These are phyloP conservation scores for Penicillium thymicola DNA, from an alignment of 2,329 filamentous ascomycete species.

Conservation along the genomic window DNA sequence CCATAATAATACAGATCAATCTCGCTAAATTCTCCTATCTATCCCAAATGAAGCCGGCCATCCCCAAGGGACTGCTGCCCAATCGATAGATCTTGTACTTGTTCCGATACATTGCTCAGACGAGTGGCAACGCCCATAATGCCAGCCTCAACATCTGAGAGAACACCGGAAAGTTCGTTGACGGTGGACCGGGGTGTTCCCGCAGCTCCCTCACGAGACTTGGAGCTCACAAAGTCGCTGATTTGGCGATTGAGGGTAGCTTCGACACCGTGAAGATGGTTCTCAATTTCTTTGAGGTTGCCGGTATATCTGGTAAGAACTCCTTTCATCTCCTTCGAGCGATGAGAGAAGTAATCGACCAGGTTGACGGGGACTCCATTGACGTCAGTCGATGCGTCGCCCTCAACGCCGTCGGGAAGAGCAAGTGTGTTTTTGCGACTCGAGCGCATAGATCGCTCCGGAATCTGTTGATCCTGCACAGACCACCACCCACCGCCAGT, in stretches of 20 bases:
- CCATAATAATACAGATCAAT: constrained; percentile 22
- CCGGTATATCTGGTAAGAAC: constrained; percentile 57
- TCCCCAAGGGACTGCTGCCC: constrained; percentile 39
- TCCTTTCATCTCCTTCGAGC: constrained; percentile 59
- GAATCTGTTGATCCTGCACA: constrained; percentile 37
- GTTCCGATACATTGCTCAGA: constrained; percentile 59
- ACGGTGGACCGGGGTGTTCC: constrained; percentile 46
- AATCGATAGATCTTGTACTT: constrained; percentile 55
- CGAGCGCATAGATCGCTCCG: constrained; percentile 39
- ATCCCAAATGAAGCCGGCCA: constrained; percentile 24
- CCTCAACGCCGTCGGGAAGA: constrained; percentile 46
- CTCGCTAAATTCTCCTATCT: constrained; percentile 3
- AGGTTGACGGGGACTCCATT: constrained; percentile 57
- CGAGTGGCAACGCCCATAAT: constrained; percentile 62
- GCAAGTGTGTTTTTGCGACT: constrained; percentile 45
- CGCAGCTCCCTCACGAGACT: constrained; percentile 40
- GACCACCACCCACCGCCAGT: constrained; percentile 42
- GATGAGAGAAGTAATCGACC: constrained; percentile 61
- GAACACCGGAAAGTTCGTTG: constrained; percentile 53
- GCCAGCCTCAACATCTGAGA: constrained; percentile 63
- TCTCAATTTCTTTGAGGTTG: constrained; percentile 63
- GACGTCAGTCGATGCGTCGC: constrained; percentile 41
- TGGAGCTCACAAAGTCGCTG: constrained; percentile 50
- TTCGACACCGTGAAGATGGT: constrained; percentile 63
- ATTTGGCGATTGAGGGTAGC: constrained; percentile 58